Evolutionary conservation across 768 basidiomycete genomes (phyloP).

Genomic region (Naematelia aurantialba): DNA sequence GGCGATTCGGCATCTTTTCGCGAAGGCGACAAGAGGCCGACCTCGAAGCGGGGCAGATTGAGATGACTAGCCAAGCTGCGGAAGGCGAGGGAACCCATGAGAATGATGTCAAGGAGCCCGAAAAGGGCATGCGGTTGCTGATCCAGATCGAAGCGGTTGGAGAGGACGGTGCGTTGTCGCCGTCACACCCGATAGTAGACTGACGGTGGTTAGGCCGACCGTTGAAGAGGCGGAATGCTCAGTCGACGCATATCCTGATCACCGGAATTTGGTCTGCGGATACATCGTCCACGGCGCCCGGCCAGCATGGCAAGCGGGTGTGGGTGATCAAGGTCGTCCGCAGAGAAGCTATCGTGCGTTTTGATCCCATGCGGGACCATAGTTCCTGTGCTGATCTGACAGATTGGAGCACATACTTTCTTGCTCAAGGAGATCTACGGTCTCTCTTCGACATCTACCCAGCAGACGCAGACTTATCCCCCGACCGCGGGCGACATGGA

Average conservation of each 20-base stretch:
- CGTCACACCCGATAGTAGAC: neutral
- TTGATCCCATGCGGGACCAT: neutral
- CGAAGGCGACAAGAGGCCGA: constrained; percentile 28
- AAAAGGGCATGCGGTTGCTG: constrained; percentile 68
- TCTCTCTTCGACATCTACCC: constrained; percentile 58
- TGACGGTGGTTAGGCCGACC: constrained; percentile 41
- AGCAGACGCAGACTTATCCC: constrained; percentile 49
- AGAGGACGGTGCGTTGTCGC: constrained; percentile 60
- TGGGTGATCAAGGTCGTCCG: constrained; percentile 93
- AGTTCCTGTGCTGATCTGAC: neutral
- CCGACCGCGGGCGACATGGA: constrained; percentile 52
- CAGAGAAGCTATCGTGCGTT: constrained; percentile 68
- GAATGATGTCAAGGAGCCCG: constrained; percentile 31
- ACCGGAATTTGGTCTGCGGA: constrained; percentile 58
- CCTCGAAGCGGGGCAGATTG: constrained; percentile 35
- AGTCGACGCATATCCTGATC: constrained; percentile 82
- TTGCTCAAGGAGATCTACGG: constrained; percentile 94
- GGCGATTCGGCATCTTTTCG: constrained; percentile 26
- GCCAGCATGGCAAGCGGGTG: constrained; percentile 57
- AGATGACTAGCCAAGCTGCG: constrained; percentile 23
- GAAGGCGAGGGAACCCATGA: constrained; percentile 50
- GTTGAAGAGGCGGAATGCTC: constrained; percentile 71
- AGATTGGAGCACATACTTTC: constrained; percentile 92
- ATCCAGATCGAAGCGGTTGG: constrained; percentile 81
- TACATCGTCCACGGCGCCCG: constrained; percentile 6